Percentiles rank a stretch among this genome's conserved stretches.
Evolutionary conservation across 768 basidiomycete species (phyloP).

Genomic region (Tylopilus sp.): DNA sequence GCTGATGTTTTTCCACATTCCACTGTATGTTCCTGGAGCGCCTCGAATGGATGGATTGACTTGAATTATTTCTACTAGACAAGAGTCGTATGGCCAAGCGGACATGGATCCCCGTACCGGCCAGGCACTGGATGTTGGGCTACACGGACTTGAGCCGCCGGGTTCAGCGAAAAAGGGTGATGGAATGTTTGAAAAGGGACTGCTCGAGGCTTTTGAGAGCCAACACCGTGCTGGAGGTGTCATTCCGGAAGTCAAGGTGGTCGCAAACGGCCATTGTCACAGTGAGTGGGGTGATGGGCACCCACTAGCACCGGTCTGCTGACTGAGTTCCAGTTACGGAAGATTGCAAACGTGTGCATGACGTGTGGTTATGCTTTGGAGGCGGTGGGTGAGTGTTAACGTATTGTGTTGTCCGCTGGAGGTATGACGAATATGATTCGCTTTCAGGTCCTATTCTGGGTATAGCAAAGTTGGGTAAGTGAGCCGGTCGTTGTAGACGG

Average conservation of each 20-base stretch:
- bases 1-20: conserved; percentile 97
- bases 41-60: not conserved
- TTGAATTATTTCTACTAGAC: conserved; percentile 37
- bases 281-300: conserved; percentile 39
- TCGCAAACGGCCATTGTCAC: conserved; percentile 91
- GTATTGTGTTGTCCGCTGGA: not conserved
- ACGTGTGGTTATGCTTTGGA: conserved; percentile 90
- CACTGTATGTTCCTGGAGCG: conserved; percentile 52
- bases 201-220: conserved; percentile 71
- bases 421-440: not conserved
- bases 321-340: conserved; percentile 62
- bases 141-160: conserved; percentile 50
- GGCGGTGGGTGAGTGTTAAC: conserved; percentile 63
- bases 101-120: conserved; percentile 64
- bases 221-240: conserved; percentile 49
- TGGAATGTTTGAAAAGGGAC: conserved; percentile 81
- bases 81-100: conserved; percentile 68
- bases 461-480: conserved; percentile 73
- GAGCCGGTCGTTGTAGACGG: not conserved
- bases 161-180: conserved; percentile 70
- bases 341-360: conserved; percentile 79
- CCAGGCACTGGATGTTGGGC: conserved; percentile 66
- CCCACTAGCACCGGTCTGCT: conserved; percentile 2
- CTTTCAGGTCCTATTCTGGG: conserved; percentile 69
- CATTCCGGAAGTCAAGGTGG: conserved; percentile 75